Evolutionary conservation across 2,329 filamentous ascomycete genomes (phyloP).

Genomic region (Grosmannia serpens): DNA sequence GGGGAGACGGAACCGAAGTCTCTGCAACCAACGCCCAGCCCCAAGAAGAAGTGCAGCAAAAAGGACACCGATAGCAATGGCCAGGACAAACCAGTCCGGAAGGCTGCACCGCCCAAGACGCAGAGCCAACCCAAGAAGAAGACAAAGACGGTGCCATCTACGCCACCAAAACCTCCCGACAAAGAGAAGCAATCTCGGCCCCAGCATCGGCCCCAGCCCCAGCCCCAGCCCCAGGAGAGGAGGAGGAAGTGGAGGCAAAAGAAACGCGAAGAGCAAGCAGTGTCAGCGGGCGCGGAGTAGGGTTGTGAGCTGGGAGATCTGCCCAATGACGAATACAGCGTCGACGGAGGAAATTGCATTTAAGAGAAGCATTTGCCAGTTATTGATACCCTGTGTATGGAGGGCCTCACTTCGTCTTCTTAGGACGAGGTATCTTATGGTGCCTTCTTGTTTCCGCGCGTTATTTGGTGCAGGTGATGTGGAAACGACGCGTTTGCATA

Average conservation of each 20-base stretch:
- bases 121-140: not conserved
- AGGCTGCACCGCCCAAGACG: not conserved
- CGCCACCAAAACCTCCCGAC: not conserved
- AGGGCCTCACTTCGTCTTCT: not conserved
- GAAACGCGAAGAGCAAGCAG: not conserved
- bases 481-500: not conserved
- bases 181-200: not conserved
- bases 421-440: not conserved
- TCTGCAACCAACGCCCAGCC: not conserved
- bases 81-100: not conserved
- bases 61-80: not conserved
- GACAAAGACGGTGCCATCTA: not conserved
- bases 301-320: not conserved
- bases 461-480: not conserved
- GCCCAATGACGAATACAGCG: not conserved
- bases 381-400: not conserved
- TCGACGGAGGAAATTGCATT: not conserved
- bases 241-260: not conserved
- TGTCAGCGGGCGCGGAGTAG: not conserved
- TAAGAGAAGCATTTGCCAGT: not conserved
- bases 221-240: not conserved
- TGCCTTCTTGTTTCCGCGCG: not conserved
- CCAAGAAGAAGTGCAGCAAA: not conserved
- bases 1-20: too few species aligned
- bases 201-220: not conserved